Conservation (phyloP, 768 basidiomycete species). For the Stropharia rugosoannulata region DNA sequence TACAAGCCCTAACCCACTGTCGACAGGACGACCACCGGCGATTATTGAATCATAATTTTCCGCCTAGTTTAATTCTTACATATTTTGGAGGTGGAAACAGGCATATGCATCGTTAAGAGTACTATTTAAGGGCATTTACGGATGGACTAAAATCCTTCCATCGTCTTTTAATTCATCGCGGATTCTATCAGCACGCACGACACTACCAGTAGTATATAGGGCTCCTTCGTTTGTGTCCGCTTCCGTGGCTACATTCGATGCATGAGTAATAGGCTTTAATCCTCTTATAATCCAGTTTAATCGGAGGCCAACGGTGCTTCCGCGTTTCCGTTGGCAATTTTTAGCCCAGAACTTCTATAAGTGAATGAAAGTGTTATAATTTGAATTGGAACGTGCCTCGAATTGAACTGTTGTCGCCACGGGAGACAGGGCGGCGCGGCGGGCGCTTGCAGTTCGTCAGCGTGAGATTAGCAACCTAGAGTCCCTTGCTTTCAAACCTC, state of each 20-base stretch:
- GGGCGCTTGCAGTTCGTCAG: constrained; percentile 5
- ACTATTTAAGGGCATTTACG: constrained; percentile 13
- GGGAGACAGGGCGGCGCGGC: constrained; percentile 8
- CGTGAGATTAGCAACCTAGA: constrained; percentile 10
- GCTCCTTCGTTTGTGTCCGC: neutral
- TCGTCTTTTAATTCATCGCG: constrained; percentile 8
- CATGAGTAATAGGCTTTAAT: too few species aligned
- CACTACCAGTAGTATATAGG: constrained; percentile 12
- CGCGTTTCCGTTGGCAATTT: too few species aligned
- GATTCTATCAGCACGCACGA: constrained; percentile 8
- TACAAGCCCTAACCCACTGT: constrained; percentile 11
- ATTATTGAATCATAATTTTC: neutral
- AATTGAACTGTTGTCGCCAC: constrained; percentile 3
- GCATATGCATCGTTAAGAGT: neutral
- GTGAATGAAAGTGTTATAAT: neutral
- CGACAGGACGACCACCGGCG: constrained; percentile 3
- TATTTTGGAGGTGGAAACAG: neutral
- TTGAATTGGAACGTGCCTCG: constrained; percentile 5
- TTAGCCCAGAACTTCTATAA: too few species aligned
- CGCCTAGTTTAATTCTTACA: neutral
- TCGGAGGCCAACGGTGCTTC: too few species aligned
- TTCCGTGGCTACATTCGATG: too few species aligned
- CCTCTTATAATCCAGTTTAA: too few species aligned
- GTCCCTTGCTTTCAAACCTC: constrained; percentile 7
- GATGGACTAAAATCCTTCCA: constrained; percentile 12